Conservation (phyloP, 2,329 filamentous ascomycete genomes). For the Eutypa lata region DNA sequence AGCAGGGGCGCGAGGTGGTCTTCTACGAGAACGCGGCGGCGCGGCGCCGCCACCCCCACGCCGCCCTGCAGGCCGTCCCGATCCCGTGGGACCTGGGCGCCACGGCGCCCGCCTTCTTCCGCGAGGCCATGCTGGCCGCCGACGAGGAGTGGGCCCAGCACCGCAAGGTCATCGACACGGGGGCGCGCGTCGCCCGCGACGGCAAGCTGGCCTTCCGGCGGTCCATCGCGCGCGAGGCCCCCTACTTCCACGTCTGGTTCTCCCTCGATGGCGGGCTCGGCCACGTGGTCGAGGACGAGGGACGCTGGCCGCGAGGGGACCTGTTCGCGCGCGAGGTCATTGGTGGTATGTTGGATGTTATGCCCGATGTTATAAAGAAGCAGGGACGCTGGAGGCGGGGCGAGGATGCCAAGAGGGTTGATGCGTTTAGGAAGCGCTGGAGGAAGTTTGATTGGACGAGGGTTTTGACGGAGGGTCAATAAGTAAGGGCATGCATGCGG, state of each 20-base stretch:
- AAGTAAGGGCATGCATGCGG: too few relatives aligned
- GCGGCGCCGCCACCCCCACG: slow-evolving; percentile 75
- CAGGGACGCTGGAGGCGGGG: slow-evolving; percentile 80
- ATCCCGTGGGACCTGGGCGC: slow-evolving; percentile 90
- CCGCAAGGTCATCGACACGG: slow-evolving; percentile 89
- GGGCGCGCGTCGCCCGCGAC: slow-evolving; percentile 43
- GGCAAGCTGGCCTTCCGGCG: slow-evolving; percentile 80
- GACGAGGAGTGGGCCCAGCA: slow-evolving; percentile 97
- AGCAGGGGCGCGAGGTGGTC: slow-evolving; percentile 84
- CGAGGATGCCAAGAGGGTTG: slow-evolving; percentile 54
- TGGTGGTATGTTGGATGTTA: slow-evolving; percentile 85
- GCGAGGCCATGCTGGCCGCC: slow-evolving; percentile 81
- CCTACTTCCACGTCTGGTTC: slow-evolving; percentile 98
- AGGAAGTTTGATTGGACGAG: slow-evolving; percentile 86
- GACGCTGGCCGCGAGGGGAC: slow-evolving; percentile 85
- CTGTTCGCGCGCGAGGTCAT: slow-evolving; percentile 89
- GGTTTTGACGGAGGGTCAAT: slow-evolving; percentile 43
- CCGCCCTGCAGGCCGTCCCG: slow-evolving; percentile 80
- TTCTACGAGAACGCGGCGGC: slow-evolving; percentile 97
- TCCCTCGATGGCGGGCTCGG: slow-evolving; percentile 86
- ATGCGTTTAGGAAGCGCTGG: slow-evolving; percentile 82
- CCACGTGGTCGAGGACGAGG: slow-evolving; percentile 84
- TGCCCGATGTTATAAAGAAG: slow-evolving; percentile 79
- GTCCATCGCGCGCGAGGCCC: slow-evolving; percentile 89
- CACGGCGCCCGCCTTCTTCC: slow-evolving; percentile 90